Percentiles rank a stretch among this genome's conserved stretches.
These are phyloP conservation scores for Sarocladiaceae sp. DNA, from an alignment of 2,329 filamentous ascomycete species.

Conservation along the genomic window DNA sequence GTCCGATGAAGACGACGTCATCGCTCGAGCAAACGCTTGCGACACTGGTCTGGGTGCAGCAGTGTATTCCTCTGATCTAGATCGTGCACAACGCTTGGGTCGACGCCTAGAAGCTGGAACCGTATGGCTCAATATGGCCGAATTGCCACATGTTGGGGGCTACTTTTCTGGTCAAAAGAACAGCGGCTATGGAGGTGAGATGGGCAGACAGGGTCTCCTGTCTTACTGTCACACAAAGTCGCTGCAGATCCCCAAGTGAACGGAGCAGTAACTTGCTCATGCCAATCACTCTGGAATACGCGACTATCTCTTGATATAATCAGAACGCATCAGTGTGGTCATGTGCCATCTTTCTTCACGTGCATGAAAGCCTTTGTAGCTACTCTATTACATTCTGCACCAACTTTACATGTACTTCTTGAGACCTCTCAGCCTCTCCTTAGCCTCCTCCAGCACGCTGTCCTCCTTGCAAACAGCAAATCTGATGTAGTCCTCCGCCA, in stretches of 20 bases:
- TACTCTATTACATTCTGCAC: background rate
- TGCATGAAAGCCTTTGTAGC: no score
- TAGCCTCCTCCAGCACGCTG: slow-evolving; percentile 73
- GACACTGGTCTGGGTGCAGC: slow-evolving; percentile 49
- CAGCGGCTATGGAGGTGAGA: slow-evolving; percentile 12
- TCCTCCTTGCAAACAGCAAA: slow-evolving; percentile 98
- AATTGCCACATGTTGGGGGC: background rate
- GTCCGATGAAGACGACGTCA: slow-evolving; percentile 53
- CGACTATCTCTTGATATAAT: background rate
- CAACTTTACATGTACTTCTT: slow-evolving; percentile 59
- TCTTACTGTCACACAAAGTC: slow-evolving; percentile 2
- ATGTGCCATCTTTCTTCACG: no score
- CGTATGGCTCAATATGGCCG: slow-evolving; percentile 48
- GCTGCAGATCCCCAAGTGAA: background rate
- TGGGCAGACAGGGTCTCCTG: slow-evolving; percentile 1
- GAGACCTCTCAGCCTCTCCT: slow-evolving; percentile 67
- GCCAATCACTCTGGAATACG: background rate
- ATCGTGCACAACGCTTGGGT: slow-evolving; percentile 44
- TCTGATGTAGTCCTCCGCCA: slow-evolving; percentile 88
- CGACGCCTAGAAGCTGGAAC: slow-evolving; percentile 48
- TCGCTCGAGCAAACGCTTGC: slow-evolving; percentile 46
- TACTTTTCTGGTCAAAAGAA: slow-evolving; percentile 7
- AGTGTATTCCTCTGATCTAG: slow-evolving; percentile 48
- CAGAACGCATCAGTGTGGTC: background rate
- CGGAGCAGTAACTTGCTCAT: background rate